Evolutionary conservation across 352 stramenopile genomes (phyloP).

Genomic region (Globisporangium canariense): DNA sequence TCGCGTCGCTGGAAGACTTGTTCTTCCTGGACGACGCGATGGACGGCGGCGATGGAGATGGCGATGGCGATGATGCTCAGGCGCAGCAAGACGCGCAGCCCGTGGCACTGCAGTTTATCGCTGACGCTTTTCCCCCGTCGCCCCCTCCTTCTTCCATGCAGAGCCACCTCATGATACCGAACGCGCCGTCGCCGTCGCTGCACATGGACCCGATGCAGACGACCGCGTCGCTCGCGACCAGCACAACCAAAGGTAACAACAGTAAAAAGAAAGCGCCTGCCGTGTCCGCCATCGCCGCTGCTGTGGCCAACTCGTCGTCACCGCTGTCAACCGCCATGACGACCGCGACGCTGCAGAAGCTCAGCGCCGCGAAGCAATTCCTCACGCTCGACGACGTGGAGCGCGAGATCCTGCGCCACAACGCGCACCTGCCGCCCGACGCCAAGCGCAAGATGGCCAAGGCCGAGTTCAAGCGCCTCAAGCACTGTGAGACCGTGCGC

Average conservation of each 20-base stretch:
- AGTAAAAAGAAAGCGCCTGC: not conserved
- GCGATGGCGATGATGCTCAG: too few relatives aligned
- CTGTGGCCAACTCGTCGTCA: not conserved
- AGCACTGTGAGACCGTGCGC: constrained; percentile 76
- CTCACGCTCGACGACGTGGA: constrained; percentile 66
- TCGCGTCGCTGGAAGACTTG: constrained; percentile 6
- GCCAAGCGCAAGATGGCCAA: constrained; percentile 51
- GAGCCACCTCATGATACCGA: constrained; percentile 23
- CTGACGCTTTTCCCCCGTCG: constrained; percentile 28
- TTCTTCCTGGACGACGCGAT: constrained; percentile 16
- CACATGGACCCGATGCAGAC: constrained; percentile 23
- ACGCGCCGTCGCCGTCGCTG: constrained; percentile 36
- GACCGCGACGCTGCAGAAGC: constrained; percentile 6
- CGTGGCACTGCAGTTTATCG: not conserved
- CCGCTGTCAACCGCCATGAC: constrained; percentile 6
- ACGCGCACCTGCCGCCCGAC: constrained; percentile 39
- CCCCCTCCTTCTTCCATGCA: constrained; percentile 21
- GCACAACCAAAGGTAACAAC: not conserved
- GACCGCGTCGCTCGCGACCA: constrained; percentile 6
- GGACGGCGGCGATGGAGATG: not conserved
- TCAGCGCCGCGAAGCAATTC: constrained; percentile 21
- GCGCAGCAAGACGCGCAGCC: not conserved
- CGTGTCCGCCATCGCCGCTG: not conserved
- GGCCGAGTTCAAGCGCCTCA: constrained; percentile 69
- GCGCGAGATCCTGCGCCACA: constrained; percentile 40